phyloP scores from a whole-genome alignment of 768 basidiomycete species.

The Tremella mesenterica region DNA sequence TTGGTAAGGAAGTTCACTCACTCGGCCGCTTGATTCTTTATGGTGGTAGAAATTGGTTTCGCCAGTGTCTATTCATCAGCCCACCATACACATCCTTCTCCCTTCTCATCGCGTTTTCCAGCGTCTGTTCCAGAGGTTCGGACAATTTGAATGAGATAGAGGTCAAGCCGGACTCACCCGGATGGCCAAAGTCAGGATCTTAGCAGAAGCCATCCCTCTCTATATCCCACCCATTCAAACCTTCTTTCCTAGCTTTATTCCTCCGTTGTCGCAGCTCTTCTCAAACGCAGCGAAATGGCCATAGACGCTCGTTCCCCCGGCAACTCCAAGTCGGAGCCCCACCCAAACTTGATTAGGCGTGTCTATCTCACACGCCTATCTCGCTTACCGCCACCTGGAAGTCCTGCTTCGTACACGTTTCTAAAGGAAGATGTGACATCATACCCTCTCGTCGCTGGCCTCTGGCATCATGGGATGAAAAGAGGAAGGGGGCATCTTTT shows the following conservation, averaged over 20 bases:
- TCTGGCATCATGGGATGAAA: too few relatives aligned
- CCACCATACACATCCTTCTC: neutral
- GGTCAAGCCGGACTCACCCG: conserved; percentile 21
- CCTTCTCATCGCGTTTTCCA: neutral
- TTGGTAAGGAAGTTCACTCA: conserved; percentile 10
- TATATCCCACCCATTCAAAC: neutral
- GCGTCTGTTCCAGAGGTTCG: neutral
- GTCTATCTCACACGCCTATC: neutral
- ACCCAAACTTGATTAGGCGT: neutral
- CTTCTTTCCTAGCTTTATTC: neutral
- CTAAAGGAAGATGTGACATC: too few relatives aligned
- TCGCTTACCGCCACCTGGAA: neutral
- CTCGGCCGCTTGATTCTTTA: conserved; percentile 42
- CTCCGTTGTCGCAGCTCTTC: neutral
- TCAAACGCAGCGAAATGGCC: neutral
- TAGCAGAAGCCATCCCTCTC: conserved; percentile 40
- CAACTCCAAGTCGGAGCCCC: too few relatives aligned
- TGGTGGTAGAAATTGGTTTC: conserved; percentile 42
- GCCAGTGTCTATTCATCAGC: conserved; percentile 31
- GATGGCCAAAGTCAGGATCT: conserved; percentile 42
- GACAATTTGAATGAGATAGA: neutral
- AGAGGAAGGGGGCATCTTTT: too few relatives aligned
- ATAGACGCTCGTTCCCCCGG: too few relatives aligned
- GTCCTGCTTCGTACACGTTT: neutral
- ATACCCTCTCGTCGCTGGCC: too few relatives aligned